These are phyloP conservation scores for Gynandropsis gynandra DNA, from an alignment of 345 rosid species.

Conservation along the genomic window DNA sequence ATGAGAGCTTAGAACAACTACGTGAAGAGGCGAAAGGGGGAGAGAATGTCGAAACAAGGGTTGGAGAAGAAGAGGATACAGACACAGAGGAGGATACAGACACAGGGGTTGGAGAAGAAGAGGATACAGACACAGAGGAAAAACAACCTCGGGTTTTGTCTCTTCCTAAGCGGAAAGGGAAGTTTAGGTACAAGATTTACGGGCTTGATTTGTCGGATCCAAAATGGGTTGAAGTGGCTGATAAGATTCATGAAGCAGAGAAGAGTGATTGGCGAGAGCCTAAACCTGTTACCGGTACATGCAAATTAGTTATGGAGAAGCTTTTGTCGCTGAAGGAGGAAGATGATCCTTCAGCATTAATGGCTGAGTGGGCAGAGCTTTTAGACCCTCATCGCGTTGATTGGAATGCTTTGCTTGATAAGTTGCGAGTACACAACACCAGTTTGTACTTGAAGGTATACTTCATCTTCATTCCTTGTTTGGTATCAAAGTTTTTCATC, in stretches of 20 bases:
- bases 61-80: conserved; percentile 17
- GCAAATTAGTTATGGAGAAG: conserved; percentile 60
- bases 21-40: conserved; percentile 34
- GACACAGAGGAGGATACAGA: conserved; percentile 28
- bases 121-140: conserved; percentile 27
- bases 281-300: conserved; percentile 61
- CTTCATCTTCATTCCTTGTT: neutral
- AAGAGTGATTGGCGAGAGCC: conserved; percentile 59
- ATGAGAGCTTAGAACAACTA: conserved; percentile 39
- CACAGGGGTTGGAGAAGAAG: conserved; percentile 23
- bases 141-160: conserved; percentile 29
- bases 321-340: conserved; percentile 50
- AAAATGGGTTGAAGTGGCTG: conserved; percentile 66
- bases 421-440: conserved; percentile 44
- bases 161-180: conserved; percentile 81
- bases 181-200: conserved; percentile 76
- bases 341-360: conserved; percentile 60
- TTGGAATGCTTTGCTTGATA: conserved; percentile 68
- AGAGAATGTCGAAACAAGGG: conserved; percentile 26
- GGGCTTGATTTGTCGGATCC: conserved; percentile 86
- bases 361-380: conserved; percentile 75
- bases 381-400: conserved; percentile 71
- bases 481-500: neutral
- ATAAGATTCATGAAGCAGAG: conserved; percentile 63
- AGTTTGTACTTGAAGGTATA: conserved; percentile 55